Evolutionary conservation across 139 green algal species (phyloP), one percentile per base, ranked within the genome.

Genomic region (Picochlorum sp.): DNA sequence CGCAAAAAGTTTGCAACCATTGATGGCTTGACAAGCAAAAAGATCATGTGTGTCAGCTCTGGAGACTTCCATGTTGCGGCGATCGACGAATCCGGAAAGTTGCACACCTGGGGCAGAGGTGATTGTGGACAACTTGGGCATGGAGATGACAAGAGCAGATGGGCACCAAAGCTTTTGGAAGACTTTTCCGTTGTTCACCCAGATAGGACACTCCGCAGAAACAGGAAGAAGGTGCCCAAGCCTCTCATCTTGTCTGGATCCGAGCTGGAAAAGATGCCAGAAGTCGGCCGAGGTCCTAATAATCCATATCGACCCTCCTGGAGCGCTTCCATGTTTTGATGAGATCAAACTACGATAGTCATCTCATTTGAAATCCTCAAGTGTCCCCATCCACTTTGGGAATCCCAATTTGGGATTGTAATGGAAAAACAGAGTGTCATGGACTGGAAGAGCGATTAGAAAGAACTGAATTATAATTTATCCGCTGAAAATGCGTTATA

Each of bases 111-210:
- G 86, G 86, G 86, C 50, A 68, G 82, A 13, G 52, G 81, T 24
- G 84, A 92, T 67, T 78, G 67, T 40, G 79, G 81, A 5, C 84
- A 92, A 71, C 79, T 94, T 35, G 86, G 86, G 22, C 55, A 81
- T 31, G 76, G 76, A 4, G 72, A 92, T 61, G 59, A 72, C 39
- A 66, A 61, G 14, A 74, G 37, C 44, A 67, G 65, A 5, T 83
- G 69, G 69, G 50, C 50, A 44, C 83, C 83, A 3, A 67, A 55
- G 9, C 50, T 63, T 33, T 52, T 89, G 28, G 33, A 37, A 10
- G 67, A 59, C 26, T 80, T 78, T 65, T 67, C 52, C 29, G 83
- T 86, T 7, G 78, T 85, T 24, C 79, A 88, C 51, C 81, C 81
- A 18, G 81, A 89, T 55, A 73, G 72, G 55, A 90, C 83, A 14